Base-by-base conservation (phyloP, 176 grass and related monocot species). In the Oryza longistaminata region DNA sequence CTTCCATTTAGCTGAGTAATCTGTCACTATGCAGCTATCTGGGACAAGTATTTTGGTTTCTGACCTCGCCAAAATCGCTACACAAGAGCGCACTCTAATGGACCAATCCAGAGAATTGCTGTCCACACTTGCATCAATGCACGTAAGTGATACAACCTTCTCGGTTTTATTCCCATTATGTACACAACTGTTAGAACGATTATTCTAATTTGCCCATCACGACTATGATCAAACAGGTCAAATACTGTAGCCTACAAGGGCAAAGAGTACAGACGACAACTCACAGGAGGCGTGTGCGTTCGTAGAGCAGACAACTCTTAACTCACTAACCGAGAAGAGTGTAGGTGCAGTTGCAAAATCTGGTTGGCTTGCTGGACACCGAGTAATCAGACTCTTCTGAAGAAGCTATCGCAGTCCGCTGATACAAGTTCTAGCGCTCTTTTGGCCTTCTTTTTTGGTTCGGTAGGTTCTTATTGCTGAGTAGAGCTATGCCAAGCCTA, bases 61-160 rank as follows among this genome's bases (percentile, higher is more conserved):
- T 81, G 96, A 99, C 64, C 96, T 99, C 24, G 73, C 93, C 64
- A 93, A 87, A 84, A 84, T 94, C 25, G 81, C 93, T 6, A 83
- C 35, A 7, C 78, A 94, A 91, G 91, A 99, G 52, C 92, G 79
- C 25, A 52, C 62, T 81, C 75, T 96, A 11, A 87, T 99, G 91
- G 80, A 92, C 17, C 93, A 99, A 79, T 99, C 93, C 49, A 95
- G 93, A 83, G 93, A 99, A 83, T 85, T 99, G 65, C 79, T 96
- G 81, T 96, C 96, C 78, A 85, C 73, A 4, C 90, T 99, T 31
- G 85, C 93, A 49, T 81, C 91, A 34, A 90, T 96, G 90, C 91
- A 99, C 22, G 93, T 96, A 89, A 99, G 89, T 81, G 68, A 33
- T 21, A 19, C 26, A 82, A 19, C 35, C 73, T 76, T 25, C 75